Base-by-base conservation (phyloP, 75 land plant genomes). In the Selaginella moellendorffii region DNA sequence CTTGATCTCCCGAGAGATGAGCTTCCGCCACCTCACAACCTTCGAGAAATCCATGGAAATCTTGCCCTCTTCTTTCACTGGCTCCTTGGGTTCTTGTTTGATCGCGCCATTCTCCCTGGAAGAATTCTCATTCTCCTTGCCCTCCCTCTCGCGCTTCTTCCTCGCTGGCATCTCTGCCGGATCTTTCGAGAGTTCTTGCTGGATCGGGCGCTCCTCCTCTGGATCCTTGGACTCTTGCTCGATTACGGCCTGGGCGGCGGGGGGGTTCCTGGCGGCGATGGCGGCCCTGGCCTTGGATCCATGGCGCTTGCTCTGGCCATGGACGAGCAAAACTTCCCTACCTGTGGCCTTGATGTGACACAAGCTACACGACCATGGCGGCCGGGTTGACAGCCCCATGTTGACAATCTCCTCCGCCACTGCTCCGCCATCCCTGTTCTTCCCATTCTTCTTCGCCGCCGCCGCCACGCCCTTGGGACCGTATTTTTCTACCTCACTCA, bases 281-380 rank as follows among this genome's bases (percentile, higher is more conserved):
- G 80, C 70, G 46, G 82, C 85, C 63, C 81, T 78, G 22, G 85
- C 85, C 66, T 84, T 91, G 56, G 80, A 78, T 29, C 74, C 66
- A 68, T 91, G 97, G 63, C 86, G 84, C 75, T 86, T 90, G 26
- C 97, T 91, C 29, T 82, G 85, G 26, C 90, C 80, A 76, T 90
- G 97, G 27, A 77, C 70, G 26, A 84, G 72, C 70, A 90, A 65
- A 12, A 87, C 73, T 54, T 90, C 88, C 70, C 69, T 69, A 69
- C 97, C 86, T 61, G 92, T 86, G 29, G 85, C 79, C 19, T 71
- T 73, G 20, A 84, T 83, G 54, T 90, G 83, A 72, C 97, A 90
- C 2, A 90, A 71, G 51, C 91, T 90, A 72, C 95, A 88, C 66
- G 42, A 63, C 95, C 95, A 88, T 5, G 97, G 97, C 36, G 88